These are phyloP conservation scores for Kondoa subrosea DNA, from an alignment of 768 basidiomycete species.

Conservation along the genomic window DNA sequence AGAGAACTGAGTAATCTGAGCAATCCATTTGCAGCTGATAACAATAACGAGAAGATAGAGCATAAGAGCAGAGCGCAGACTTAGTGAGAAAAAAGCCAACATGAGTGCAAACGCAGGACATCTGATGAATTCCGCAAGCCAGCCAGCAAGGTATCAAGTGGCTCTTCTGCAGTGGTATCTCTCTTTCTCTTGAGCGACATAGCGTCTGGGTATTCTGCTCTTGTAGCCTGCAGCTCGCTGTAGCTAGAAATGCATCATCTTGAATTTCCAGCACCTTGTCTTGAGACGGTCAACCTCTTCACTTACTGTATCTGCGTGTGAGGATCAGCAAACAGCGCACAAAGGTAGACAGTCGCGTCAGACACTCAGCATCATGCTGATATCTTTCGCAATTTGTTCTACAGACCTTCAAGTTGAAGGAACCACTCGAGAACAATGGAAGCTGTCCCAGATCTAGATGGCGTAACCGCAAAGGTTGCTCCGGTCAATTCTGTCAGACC, in stretches of 20 bases:
- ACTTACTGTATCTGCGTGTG: too few species aligned
- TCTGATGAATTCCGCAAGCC: neutral
- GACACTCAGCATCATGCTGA: neutral
- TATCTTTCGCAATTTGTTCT: neutral
- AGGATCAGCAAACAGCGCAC: neutral
- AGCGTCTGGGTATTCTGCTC: too few species aligned
- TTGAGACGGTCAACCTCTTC: too few species aligned
- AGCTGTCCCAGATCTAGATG: neutral
- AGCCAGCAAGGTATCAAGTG: neutral
- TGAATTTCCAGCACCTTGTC: too few species aligned
- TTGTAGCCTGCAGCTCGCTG: too few species aligned
- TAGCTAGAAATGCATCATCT: too few species aligned
- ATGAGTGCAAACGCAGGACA: neutral
- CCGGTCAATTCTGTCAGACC: slow-evolving; percentile 12
- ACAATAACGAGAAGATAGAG: neutral
- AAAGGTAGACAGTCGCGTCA: neutral
- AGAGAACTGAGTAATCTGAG: neutral
- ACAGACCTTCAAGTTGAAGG: neutral
- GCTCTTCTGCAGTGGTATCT: neutral
- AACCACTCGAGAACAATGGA: neutral
- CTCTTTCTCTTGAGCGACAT: neutral
- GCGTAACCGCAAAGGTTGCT: neutral
- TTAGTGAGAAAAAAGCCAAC: neutral
- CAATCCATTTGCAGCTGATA: neutral
- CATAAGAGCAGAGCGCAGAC: neutral